phyloP scores from a whole-genome alignment of 768 basidiomycete genomes.

The Mycena belliarum region DNA sequence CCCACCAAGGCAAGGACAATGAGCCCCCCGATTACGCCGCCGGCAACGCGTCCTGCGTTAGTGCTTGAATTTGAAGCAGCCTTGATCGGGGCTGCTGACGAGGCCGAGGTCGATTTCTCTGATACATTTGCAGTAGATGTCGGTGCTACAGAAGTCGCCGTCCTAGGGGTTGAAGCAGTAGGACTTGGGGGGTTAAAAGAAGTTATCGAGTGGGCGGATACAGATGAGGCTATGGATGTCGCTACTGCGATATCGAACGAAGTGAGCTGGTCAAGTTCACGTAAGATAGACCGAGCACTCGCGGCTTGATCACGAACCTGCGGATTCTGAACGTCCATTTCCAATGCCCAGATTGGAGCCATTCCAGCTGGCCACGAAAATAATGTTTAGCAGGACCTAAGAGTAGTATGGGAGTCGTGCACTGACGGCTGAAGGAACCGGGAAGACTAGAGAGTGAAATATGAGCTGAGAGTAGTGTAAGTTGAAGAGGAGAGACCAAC shows the following conservation, averaged over 20 bases:
- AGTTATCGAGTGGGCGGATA: neutral
- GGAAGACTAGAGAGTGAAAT: neutral
- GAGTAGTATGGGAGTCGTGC: too few species aligned
- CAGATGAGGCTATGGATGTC: neutral
- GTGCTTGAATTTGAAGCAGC: conserved; percentile 3
- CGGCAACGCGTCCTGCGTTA: conserved; percentile 46
- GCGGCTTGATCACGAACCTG: neutral
- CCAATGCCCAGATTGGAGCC: conserved; percentile 11
- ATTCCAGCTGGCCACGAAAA: neutral
- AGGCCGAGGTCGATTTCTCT: neutral
- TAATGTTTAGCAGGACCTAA: neutral
- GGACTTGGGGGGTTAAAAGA: too few species aligned
- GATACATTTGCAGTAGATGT: conserved; percentile 28
- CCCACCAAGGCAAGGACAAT: conserved; percentile 32
- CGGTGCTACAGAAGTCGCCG: neutral
- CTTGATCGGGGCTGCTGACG: neutral
- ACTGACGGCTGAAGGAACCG: neutral
- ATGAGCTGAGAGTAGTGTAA: neutral
- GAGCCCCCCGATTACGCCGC: conserved; percentile 47
- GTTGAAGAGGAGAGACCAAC: neutral
- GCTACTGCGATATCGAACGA: conserved; percentile 1
- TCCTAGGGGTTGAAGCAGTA: too few species aligned
- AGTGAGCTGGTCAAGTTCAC: neutral
- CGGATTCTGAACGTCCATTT: conserved; percentile 3
- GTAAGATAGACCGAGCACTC: neutral